Evolutionary conservation across 768 basidiomycete genomes (phyloP), one percentile per base, ranked within the genome.

Genomic region (Sarcodon aspratus): DNA sequence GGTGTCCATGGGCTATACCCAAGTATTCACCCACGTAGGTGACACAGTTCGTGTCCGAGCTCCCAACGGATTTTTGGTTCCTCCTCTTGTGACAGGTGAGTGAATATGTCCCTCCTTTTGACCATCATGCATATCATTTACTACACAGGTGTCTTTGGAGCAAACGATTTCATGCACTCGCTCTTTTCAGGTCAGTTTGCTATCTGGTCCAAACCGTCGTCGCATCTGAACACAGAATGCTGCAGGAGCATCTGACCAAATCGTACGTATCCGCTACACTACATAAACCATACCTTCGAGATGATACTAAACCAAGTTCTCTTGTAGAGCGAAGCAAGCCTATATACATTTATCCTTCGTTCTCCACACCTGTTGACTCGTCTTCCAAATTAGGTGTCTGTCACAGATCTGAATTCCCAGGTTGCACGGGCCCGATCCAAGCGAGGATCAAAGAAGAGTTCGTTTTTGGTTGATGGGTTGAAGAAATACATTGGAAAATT

Each of bases 1-100:
- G 10, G 76, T 83, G 34, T 70, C 73, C 0, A 68, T 91, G 67
- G 94, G 93, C 0, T 69, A 92, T 60, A 54, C 62, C 0, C 69
- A 90, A 38, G 82, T 95, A 3, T 97, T 96, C 66, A 63, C 78
- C 27, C 92, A 97, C 56, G 87, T 95, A 32, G 94, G 94, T 6
- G 82, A 88, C 48, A 74, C 77, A 44, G 83, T 84, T 8, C 73
- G 80, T 35, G 70, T 95, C 33, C 79, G 80, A 47, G 79, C 85
- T 10, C 87, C 81, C 0, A 76, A 80, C 49, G 87, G 91, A 1
- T 74, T 76, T 54, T 69, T 70, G 65, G 89, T 92, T 34, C 80
- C 86, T 0, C 88, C 89, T 1, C 70, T 94, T 44, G 83, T 92
- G 9, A 93, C 91, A 3, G 89, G 83, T 72, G 57, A 54, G 61